Conservation (phyloP, 179 eudicot species). For the Beta corolliflora region DNA sequence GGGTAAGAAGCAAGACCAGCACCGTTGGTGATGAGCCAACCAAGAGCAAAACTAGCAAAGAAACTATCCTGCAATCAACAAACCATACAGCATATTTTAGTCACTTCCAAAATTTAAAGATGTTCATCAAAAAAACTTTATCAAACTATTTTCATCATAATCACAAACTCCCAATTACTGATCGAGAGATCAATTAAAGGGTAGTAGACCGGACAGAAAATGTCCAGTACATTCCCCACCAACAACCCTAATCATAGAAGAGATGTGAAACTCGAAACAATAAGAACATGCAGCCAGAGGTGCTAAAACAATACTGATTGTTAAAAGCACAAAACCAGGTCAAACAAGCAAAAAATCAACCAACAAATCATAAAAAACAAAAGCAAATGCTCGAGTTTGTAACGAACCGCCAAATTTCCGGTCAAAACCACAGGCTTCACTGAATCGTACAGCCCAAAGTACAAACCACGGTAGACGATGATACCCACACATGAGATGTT, state of each 20-base stretch:
- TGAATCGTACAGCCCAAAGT: slow-evolving; percentile 82
- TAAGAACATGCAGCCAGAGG: too few species aligned
- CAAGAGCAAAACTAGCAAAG: slow-evolving; percentile 77
- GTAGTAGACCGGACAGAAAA: too few species aligned
- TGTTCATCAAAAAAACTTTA: neutral
- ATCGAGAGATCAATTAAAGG: too few species aligned
- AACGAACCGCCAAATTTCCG: slow-evolving; percentile 59
- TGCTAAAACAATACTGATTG: too few species aligned
- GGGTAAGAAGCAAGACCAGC: slow-evolving; percentile 88
- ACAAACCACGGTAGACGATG: slow-evolving; percentile 78
- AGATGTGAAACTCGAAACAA: too few species aligned
- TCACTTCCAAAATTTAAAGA: neutral
- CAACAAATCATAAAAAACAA: neutral
- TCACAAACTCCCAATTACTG: neutral
- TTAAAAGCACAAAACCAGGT: too few species aligned
- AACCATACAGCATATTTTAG: neutral
- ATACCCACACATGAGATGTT: slow-evolving; percentile 78
- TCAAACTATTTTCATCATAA: neutral
- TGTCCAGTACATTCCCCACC: too few species aligned
- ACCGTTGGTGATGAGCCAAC: slow-evolving; percentile 78
- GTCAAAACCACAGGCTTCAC: slow-evolving; percentile 72
- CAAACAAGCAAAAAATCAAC: neutral
- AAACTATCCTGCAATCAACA: slow-evolving; percentile 62
- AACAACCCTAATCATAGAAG: too few species aligned
- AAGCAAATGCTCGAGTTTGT: neutral